Conservation (phyloP, 805 yeast genomes). For the Spathaspora boniae region DNA sequence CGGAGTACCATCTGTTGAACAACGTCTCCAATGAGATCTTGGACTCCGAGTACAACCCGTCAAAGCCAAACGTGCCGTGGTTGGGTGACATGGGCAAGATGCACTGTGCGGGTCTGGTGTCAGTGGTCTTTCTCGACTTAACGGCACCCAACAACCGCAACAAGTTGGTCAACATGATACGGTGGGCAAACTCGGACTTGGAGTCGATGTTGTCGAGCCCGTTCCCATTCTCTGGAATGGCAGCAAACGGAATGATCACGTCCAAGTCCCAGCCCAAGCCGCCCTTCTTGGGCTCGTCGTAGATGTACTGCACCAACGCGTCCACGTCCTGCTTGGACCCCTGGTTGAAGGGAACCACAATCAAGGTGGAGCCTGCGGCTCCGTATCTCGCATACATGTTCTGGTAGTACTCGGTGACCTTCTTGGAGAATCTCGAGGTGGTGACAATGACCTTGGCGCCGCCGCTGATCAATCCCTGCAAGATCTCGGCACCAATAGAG, state of each 20-base stretch:
- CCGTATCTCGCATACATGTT: slow-evolving; percentile 89
- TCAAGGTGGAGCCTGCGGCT: slow-evolving; percentile 84
- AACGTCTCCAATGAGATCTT: slow-evolving; percentile 92
- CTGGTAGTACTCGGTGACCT: slow-evolving; percentile 95
- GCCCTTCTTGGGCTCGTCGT: slow-evolving; percentile 75
- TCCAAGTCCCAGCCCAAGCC: slow-evolving; percentile 99
- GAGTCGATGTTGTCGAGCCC: slow-evolving; percentile 92
- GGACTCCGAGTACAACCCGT: slow-evolving; percentile 97
- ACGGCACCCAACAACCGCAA: slow-evolving; percentile 89
- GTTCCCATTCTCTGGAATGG: slow-evolving; percentile 98
- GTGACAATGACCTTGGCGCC: slow-evolving; percentile 98
- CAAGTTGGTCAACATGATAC: slow-evolving; percentile 96
- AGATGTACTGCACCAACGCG: slow-evolving; percentile 79
- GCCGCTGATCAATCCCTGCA: slow-evolving; percentile 93
- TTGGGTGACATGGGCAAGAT: slow-evolving; percentile 96
- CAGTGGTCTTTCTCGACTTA: slow-evolving; percentile 77
- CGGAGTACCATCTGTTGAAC: slow-evolving; percentile 98
- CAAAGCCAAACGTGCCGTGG: slow-evolving; percentile 98
- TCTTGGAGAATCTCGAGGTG: slow-evolving; percentile 90
- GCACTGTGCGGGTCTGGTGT: slow-evolving; percentile 98
- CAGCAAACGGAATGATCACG: slow-evolving; percentile 95
- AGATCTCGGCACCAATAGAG: slow-evolving; percentile 95
- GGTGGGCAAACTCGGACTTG: slow-evolving; percentile 95
- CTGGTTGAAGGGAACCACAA: slow-evolving; percentile 98
- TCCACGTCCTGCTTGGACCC: slow-evolving; percentile 94